Evolutionary conservation across 2,329 filamentous ascomycete species (phyloP).

Genomic region (Exophiala mesophila): DNA sequence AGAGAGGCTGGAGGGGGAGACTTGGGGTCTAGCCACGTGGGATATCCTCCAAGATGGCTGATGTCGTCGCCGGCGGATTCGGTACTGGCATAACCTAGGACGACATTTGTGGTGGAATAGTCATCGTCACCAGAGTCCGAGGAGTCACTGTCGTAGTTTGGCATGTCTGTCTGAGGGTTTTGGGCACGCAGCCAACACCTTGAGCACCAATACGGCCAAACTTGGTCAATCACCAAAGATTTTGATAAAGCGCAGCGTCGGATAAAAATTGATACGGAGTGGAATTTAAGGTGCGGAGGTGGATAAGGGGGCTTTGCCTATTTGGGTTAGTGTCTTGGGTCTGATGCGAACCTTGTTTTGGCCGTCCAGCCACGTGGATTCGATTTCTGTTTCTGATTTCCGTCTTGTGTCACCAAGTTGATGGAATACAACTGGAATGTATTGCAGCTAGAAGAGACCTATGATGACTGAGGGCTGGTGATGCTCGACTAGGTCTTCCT

Average conservation of each 20-base stretch:
- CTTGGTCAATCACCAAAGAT: no score
- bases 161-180: constrained; percentile 54
- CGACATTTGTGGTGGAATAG: constrained; percentile 65
- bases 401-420: no score
- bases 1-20: constrained; percentile 69
- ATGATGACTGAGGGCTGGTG: no score
- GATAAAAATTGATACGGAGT: not conserved
- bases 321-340: no score
- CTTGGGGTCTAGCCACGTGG: constrained; percentile 75
- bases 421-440: no score
- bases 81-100: constrained; percentile 82
- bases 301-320: no score
- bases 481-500: no score
- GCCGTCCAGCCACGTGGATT: no score
- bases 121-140: constrained; percentile 58
- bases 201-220: not conserved
- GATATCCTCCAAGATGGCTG: constrained; percentile 80
- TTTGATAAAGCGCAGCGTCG: not conserved
- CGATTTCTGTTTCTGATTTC: no score
- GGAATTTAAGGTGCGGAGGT: no score
- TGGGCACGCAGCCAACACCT: not conserved
- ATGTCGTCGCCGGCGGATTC: constrained; percentile 75
- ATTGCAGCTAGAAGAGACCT: no score
- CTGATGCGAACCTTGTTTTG: no score
- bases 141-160: constrained; percentile 80